Percentiles rank a stretch among this genome's conserved stretches.
Evolutionary conservation across 2,329 filamentous ascomycete genomes (phyloP).

Genomic region (Penicillium sp.): DNA sequence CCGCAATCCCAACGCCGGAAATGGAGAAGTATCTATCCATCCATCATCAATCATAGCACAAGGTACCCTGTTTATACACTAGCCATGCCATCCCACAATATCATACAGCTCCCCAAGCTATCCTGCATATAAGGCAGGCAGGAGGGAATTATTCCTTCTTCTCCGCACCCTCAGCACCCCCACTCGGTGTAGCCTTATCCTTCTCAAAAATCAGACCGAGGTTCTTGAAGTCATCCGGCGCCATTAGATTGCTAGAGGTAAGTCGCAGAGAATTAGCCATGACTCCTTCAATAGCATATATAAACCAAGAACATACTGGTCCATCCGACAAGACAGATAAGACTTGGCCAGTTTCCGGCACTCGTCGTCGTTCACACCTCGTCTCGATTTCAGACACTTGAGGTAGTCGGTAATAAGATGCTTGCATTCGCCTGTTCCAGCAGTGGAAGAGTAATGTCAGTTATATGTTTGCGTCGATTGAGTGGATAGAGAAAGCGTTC

Average conservation of each 20-base stretch:
- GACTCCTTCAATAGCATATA: background rate
- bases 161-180: too few species aligned
- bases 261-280: background rate
- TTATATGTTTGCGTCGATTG: too few species aligned
- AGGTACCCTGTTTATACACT: too few species aligned
- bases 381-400: constrained; percentile 76
- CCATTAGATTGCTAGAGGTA: constrained; percentile 73
- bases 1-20: too few species aligned
- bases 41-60: too few species aligned
- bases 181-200: constrained; percentile 7
- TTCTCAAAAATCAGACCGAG: constrained; percentile 62
- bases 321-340: constrained; percentile 89
- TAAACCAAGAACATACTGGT: constrained; percentile 56
- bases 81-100: too few species aligned
- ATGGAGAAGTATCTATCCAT: too few species aligned
- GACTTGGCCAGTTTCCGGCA: constrained; percentile 79
- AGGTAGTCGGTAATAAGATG: constrained; percentile 77
- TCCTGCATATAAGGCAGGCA: too few species aligned
- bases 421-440: constrained; percentile 89
- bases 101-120: too few species aligned
- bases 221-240: constrained; percentile 87
- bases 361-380: constrained; percentile 72
- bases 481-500: too few species aligned
- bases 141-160: too few species aligned
- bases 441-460: too few species aligned